These are phyloP conservation scores for Rhexocercosporidium sp. DNA, from an alignment of 2,329 filamentous ascomycete species.

Conservation along the genomic window DNA sequence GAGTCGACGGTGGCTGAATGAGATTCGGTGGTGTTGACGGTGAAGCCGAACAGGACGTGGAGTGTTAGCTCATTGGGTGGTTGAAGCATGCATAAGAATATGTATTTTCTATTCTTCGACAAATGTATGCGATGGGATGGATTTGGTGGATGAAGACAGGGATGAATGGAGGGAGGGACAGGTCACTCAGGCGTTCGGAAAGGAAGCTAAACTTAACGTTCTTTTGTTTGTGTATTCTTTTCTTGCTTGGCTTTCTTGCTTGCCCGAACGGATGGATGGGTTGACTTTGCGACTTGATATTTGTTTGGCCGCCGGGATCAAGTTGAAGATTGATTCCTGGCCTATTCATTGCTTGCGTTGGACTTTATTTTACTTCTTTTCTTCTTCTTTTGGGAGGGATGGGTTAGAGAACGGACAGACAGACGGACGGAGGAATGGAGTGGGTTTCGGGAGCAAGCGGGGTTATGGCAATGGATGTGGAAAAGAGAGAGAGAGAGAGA, in stretches of 20 bases:
- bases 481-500: too few relatives aligned
- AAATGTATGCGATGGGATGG: background rate
- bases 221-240: background rate
- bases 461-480: too few relatives aligned
- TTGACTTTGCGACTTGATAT: too few relatives aligned
- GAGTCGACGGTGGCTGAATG: constrained; percentile 34
- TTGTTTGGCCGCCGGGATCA: too few relatives aligned
- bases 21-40: background rate
- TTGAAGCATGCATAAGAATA: constrained; percentile 6
- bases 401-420: too few relatives aligned
- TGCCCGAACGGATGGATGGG: background rate
- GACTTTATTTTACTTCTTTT: background rate
- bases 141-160: background rate
- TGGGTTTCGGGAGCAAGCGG: too few relatives aligned
- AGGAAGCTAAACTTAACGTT: background rate
- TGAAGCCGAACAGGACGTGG: background rate
- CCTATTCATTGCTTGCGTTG: too few relatives aligned
- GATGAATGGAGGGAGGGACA: background rate
- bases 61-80: background rate
- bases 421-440: too few relatives aligned
- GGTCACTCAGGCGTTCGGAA: background rate
- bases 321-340: too few relatives aligned
- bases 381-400: background rate
- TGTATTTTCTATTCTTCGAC: background rate
- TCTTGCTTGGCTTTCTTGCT: background rate